phyloP scores from a whole-genome alignment of 116 monocot species.

The Papilionanthe hybrid region DNA sequence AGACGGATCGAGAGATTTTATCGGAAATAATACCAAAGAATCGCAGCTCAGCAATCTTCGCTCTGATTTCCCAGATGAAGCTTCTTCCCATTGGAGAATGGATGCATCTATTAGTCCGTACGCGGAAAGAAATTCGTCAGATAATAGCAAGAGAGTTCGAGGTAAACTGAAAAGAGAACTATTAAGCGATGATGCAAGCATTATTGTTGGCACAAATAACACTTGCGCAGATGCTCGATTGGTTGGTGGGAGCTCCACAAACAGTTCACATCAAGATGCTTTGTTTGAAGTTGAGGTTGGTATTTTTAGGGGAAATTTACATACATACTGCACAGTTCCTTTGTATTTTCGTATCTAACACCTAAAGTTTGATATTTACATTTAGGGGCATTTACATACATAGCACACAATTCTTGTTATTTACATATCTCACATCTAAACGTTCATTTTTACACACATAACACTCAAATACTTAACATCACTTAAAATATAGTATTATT shows the following conservation, averaged over 20 bases:
- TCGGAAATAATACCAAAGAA: constrained; percentile 25
- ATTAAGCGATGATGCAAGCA: constrained; percentile 22
- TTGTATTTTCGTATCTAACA: too few species aligned
- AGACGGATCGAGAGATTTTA: constrained; percentile 20
- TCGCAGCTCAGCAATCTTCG: constrained; percentile 11
- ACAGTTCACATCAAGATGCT: constrained; percentile 22
- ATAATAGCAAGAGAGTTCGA: constrained; percentile 10
- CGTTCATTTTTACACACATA: too few species aligned
- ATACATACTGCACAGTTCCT: too few species aligned
- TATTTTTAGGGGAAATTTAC: background rate
- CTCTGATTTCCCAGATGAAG: constrained; percentile 22
- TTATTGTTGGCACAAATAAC: constrained; percentile 2
- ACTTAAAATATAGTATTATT: background rate
- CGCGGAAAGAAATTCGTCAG: constrained; percentile 5
- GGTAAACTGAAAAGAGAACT: constrained; percentile 31
- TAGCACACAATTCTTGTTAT: too few species aligned
- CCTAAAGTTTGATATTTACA: too few species aligned
- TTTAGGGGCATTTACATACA: too few species aligned
- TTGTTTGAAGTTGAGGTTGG: constrained; percentile 32
- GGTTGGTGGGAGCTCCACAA: constrained; percentile 10
- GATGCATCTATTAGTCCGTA: constrained; percentile 17
- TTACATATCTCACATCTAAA: too few species aligned
- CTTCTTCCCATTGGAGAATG: constrained; percentile 10
- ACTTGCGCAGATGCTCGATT: constrained; percentile 4
- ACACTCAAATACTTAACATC: too few species aligned